Base-by-base conservation (phyloP, 2,329 filamentous ascomycete species). In the Talaromyces funiculosus region DNA sequence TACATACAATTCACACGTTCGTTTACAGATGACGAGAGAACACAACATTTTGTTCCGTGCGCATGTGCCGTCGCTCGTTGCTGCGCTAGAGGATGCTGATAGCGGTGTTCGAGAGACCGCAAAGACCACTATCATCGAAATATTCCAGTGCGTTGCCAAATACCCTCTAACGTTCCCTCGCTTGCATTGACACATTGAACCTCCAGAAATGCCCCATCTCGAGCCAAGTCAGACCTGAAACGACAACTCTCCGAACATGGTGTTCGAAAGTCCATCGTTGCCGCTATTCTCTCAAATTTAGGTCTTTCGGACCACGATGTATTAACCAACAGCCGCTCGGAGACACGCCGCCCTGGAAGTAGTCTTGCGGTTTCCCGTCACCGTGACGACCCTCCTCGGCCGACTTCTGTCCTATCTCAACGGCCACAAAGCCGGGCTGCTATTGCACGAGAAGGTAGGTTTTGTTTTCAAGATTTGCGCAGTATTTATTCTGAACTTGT, bases 1-100 rank as follows among this genome's bases (percentile, higher is more conserved):
- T n/a, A 33, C 53, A 37, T 12, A 14, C 16, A 31, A 24, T n/a
- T 62, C 5, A 56, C 24, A 9, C 20, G 45, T 29, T 56, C 26
- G 9, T 22, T 42, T 62, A 38, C 70, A 91, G 84, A 95, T 93
- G 87, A 89, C 94, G 72, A 84, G 87, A 70, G 88, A 90, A 58
- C 84, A 92, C 61, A 86, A 85, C 40, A 79, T 97, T 65, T 86
- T 87, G 38, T 97, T 97, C 76, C 88, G 90, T 64, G 80, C 80
- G 68, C 96, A 95, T 72, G 92, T 96, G 1, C 88, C 90, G 2
- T 82, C 84, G 10, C 81, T 97, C 42, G 93, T 97, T 78, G 88
- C 90, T 59, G 84, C 94, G 66, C 82, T 97, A 43, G 93, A 97
- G 75, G 92, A 97, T 73, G 89, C 92, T 9, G 93, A 96, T 72